phyloP scores from a whole-genome alignment of 2,329 filamentous ascomycete species.

The Fusarium bactridioides region DNA sequence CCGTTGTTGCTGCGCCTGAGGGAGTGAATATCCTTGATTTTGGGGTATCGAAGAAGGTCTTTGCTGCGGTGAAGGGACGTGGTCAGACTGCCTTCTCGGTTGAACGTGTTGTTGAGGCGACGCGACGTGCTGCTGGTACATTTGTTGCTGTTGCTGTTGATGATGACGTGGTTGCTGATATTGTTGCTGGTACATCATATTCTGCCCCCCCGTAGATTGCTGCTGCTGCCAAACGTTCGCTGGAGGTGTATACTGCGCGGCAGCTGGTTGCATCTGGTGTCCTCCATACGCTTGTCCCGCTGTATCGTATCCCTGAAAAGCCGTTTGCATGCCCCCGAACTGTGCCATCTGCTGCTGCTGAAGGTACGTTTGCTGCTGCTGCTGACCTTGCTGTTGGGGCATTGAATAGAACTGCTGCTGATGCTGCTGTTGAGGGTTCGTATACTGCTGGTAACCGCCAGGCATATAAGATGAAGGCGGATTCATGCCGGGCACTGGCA shows the following conservation, averaged over 20 bases:
- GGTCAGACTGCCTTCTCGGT: conserved; percentile 22
- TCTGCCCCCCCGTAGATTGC: conserved; percentile 36
- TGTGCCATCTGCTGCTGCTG: conserved; percentile 40
- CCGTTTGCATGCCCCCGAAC: conserved; percentile 33
- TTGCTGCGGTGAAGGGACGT: conserved; percentile 33
- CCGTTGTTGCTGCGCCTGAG: conserved; percentile 28
- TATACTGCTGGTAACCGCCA: conserved; percentile 40
- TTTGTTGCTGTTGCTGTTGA: conserved; percentile 24
- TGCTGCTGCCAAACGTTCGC: conserved; percentile 48
- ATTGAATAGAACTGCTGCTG: conserved; percentile 38
- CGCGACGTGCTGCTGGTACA: conserved; percentile 43
- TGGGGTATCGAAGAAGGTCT: conserved; percentile 35
- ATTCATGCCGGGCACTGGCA: conserved; percentile 32
- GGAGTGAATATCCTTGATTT: conserved; percentile 33
- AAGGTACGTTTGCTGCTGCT: conserved; percentile 37
- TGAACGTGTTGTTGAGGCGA: conserved; percentile 36
- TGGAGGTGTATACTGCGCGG: conserved; percentile 38
- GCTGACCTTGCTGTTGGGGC: conserved; percentile 38
- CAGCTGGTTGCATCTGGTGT: conserved; percentile 36
- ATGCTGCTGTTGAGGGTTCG: conserved; percentile 37
- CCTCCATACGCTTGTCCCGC: conserved; percentile 26
- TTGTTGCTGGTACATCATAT: conserved; percentile 44
- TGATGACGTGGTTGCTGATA: conserved; percentile 45
- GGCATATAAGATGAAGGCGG: conserved; percentile 31
- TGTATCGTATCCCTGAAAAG: conserved; percentile 38